These are phyloP conservation scores for Euphrasia arctica DNA, from an alignment of 305 asterid species.

Conservation along the genomic window DNA sequence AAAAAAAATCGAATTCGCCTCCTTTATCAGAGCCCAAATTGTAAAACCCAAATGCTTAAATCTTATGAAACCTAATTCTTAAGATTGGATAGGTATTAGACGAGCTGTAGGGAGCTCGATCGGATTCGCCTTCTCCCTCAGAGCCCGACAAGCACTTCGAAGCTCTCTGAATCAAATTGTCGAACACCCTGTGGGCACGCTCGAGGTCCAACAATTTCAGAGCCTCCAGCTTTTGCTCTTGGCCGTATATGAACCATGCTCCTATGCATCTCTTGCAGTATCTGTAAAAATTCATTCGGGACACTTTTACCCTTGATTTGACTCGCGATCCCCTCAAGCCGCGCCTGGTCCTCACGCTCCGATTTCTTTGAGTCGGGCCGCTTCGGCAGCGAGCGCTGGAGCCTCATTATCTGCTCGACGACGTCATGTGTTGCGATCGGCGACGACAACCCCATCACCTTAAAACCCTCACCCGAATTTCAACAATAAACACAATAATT, in stretches of 20 bases:
- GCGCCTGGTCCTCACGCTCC: conserved; percentile 74
- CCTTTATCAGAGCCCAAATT: too few relatives aligned
- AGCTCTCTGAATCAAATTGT: too few relatives aligned
- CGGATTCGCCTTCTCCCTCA: too few relatives aligned
- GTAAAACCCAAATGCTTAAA: too few relatives aligned
- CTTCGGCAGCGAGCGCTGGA: conserved; percentile 23
- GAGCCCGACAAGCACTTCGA: too few relatives aligned
- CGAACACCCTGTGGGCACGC: conserved; percentile 45
- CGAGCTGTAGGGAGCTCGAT: too few relatives aligned
- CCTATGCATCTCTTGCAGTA: conserved; percentile 31
- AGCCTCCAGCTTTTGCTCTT: conserved; percentile 73
- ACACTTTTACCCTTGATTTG: conserved; percentile 65
- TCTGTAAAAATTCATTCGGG: conserved; percentile 63
- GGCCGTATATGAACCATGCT: conserved; percentile 53
- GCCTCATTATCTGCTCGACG: conserved; percentile 24
- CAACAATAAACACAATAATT: too few relatives aligned
- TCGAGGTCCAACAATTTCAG: conserved; percentile 73
- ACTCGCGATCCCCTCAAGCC: conserved; percentile 58
- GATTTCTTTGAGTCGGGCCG: conserved; percentile 15
- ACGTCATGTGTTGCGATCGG: conserved; percentile 39
- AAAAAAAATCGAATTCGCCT: too few relatives aligned
- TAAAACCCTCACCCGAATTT: too few relatives aligned
- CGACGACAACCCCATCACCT: too few relatives aligned
- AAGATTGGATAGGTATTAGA: too few relatives aligned
- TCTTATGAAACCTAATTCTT: too few relatives aligned